Percentiles rank a stretch among this genome's conserved stretches.
Evolutionary conservation across 106 monocot species (phyloP).

Genomic region (Gastrodia elata): DNA sequence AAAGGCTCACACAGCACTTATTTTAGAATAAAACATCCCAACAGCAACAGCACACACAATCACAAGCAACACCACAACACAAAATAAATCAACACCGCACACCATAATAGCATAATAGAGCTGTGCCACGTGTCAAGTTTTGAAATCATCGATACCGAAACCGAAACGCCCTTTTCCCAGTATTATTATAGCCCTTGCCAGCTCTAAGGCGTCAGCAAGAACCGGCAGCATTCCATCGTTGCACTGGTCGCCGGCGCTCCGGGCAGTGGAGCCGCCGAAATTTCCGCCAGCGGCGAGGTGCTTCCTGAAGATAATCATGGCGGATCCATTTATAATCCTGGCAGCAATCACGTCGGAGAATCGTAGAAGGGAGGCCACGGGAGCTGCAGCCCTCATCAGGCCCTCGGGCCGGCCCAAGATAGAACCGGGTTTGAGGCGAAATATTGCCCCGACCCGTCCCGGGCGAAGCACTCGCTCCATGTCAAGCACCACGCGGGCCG

Average conservation of each 20-base stretch:
- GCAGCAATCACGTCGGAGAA: constrained; percentile 24
- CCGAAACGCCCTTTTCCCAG: background rate
- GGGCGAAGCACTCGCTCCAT: constrained; percentile 35
- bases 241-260: background rate
- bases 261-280: background rate
- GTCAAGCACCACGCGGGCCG: constrained; percentile 29
- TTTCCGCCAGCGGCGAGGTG: background rate
- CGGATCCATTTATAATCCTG: constrained; percentile 18
- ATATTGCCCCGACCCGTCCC: constrained; percentile 25
- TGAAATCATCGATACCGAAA: background rate
- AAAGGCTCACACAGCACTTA: background rate
- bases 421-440: background rate
- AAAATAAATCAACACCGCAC: background rate
- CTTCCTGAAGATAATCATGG: constrained; percentile 24
- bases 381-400: constrained; percentile 23
- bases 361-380: constrained; percentile 22
- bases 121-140: background rate
- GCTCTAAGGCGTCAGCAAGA: background rate
- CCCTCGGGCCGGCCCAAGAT: constrained; percentile 9
- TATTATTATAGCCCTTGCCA: background rate
- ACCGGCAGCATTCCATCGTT: background rate
- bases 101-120: background rate
- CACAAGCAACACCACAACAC: background rate
- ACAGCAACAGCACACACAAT: background rate
- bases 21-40: background rate